Evolutionary conservation across 495 filamentous ascomycete genomes (phyloP), one percentile per base, ranked within the genome.

Genomic region (Poronia punctata): DNA sequence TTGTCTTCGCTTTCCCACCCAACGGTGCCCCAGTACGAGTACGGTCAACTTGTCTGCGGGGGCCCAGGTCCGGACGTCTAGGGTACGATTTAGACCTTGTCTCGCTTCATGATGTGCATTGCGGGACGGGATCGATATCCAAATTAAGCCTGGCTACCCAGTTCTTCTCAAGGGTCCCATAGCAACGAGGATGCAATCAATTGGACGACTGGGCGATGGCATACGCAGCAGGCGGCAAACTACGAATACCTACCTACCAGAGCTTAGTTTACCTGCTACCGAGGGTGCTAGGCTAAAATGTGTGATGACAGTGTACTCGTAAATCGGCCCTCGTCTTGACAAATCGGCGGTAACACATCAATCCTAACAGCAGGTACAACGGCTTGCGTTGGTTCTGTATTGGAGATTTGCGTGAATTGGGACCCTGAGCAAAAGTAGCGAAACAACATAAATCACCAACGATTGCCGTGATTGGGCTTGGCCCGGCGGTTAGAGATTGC

Each of bases 401-500:
- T 56, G 49, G 45, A 24, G 34, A 34, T 40, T 22, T 36, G 35
- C 22, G 37, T 36, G 37, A 33, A 45, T 45, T 43, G 42, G 39
- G 50, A 48, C 29, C 40, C 27, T 5, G 16, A 44, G 33, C 8
- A 48, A 56, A 34, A 50, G 50, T 43, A 52, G 49, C 47, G 42
- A 44, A 29, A 18, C 16, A 8, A 19, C 15, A 25, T 6, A 25
- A 25, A 25, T 25, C 5, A 5, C 23, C 12, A 19, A 18, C 31
- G 47, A 44, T 32, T 29, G 36, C 50, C 33, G 63, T 69, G 67
- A 67, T 64, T 64, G 65, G 62, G 53, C 33, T 49, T 55, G 46
- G 56, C 35, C 49, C 45, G 63, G 65, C 65, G 65, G 65, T 57
- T 69, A 69, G 50, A 62, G 50, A 17, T 35, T 30, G 33, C 11